phyloP scores from a whole-genome alignment of 495 filamentous ascomycete genomes.

The Xylaria nigripes region DNA sequence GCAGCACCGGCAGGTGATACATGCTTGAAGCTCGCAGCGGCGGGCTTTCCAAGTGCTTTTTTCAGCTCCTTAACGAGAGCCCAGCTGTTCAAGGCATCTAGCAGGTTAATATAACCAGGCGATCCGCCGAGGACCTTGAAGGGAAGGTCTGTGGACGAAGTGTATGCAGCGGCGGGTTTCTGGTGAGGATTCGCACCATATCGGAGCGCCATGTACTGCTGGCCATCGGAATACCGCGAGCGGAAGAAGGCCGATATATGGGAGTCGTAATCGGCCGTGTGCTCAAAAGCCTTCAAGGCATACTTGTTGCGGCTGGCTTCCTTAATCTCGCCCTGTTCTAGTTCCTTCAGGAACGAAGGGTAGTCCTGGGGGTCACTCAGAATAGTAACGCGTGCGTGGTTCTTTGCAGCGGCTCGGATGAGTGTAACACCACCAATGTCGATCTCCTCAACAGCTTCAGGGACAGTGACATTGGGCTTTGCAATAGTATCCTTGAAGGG shows the following conservation, averaged over 20 bases:
- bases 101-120: conserved; percentile 93
- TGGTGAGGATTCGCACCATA: conserved; percentile 98
- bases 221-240: conserved; percentile 84
- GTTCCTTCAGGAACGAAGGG: conserved; percentile 82
- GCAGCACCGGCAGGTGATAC: conserved; percentile 95
- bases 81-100: conserved; percentile 96
- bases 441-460: conserved; percentile 95
- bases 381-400: conserved; percentile 89
- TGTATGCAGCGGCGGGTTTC: conserved; percentile 83
- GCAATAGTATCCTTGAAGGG: conserved; percentile 97
- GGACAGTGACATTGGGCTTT: conserved; percentile 91
- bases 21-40: conserved; percentile 97
- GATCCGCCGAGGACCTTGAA: conserved; percentile 93
- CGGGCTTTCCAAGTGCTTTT: conserved; percentile 75
- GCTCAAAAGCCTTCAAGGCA: conserved; percentile 93
- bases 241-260: conserved; percentile 96
- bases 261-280: conserved; percentile 94
- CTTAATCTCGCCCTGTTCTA: conserved; percentile 76
- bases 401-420: conserved; percentile 94
- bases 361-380: conserved; percentile 91
- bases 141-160: conserved; percentile 63
- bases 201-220: conserved; percentile 75
- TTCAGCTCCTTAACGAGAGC: conserved; percentile 93
- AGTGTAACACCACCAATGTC: conserved; percentile 97
- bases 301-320: conserved; percentile 75